Evolutionary conservation across 2,329 filamentous ascomycete genomes (phyloP).

Genomic region (Raffaelea arxii): DNA sequence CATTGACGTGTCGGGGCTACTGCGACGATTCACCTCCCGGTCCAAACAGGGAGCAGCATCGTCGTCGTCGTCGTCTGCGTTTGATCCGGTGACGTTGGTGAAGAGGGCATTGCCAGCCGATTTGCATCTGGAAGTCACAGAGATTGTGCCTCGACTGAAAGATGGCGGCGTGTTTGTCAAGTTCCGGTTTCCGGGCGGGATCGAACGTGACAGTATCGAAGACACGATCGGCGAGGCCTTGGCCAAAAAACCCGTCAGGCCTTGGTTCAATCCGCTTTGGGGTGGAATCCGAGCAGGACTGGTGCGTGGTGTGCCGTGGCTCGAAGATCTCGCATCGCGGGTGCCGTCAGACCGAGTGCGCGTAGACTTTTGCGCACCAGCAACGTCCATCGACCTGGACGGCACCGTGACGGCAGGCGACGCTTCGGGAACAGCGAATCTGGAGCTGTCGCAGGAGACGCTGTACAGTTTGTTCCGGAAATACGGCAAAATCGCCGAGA

Average conservation of each 20-base stretch:
- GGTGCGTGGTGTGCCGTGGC: constrained; percentile 81
- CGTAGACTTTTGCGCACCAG: constrained; percentile 73
- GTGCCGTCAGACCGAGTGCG: constrained; percentile 67
- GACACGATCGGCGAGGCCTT: constrained; percentile 52
- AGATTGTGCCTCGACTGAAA: constrained; percentile 75
- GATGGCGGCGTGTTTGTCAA: constrained; percentile 94
- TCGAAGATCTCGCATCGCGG: constrained; percentile 74
- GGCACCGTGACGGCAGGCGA: constrained; percentile 4
- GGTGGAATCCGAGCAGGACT: constrained; percentile 55
- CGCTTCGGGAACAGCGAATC: constrained; percentile 49
- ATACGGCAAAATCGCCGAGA: constrained; percentile 86
- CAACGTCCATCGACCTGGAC: constrained; percentile 15
- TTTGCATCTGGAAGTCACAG: constrained; percentile 59
- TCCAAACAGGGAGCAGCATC: constrained; percentile 21
- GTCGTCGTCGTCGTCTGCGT: not conserved
- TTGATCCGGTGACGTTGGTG: constrained; percentile 44
- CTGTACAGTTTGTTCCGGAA: constrained; percentile 79
- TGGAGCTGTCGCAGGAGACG: constrained; percentile 76
- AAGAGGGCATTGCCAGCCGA: constrained; percentile 54
- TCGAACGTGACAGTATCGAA: constrained; percentile 32
- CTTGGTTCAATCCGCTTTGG: constrained; percentile 83
- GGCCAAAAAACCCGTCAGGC: constrained; percentile 60
- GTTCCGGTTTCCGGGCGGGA: constrained; percentile 45
- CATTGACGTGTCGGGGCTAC: constrained; percentile 37
- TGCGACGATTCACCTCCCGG: constrained; percentile 44